Evolutionary conservation across 805 yeast species (phyloP).

Genomic region (Kluyveromyces aestuarii): DNA sequence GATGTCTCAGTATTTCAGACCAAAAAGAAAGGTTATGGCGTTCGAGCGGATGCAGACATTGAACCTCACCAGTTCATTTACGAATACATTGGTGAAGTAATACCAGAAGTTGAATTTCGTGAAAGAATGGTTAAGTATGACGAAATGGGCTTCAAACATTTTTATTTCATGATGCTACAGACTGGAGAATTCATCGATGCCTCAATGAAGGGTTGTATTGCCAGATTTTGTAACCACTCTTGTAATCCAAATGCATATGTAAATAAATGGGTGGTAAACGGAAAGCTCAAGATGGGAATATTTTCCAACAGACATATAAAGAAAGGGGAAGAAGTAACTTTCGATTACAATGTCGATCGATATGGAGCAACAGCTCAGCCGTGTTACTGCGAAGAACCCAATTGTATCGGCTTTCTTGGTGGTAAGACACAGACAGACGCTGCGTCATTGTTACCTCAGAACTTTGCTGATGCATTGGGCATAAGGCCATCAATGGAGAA

Average conservation of each 20-base stretch:
- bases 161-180: constrained; percentile 93
- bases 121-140: constrained; percentile 70
- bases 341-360: constrained; percentile 81
- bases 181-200: constrained; percentile 93
- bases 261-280: constrained; percentile 95
- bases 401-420: constrained; percentile 89
- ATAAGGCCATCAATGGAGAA: constrained; percentile 60
- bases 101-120: constrained; percentile 69
- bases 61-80: constrained; percentile 64
- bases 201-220: constrained; percentile 77
- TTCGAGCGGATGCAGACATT: constrained; percentile 57
- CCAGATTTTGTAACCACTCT: constrained; percentile 90
- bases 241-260: constrained; percentile 93
- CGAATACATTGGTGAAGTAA: constrained; percentile 92
- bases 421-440: constrained; percentile 96
- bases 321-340: constrained; percentile 81
- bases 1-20: constrained; percentile 75
- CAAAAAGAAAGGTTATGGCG: constrained; percentile 81
- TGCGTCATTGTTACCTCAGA: constrained; percentile 73
- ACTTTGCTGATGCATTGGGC: constrained; percentile 78
- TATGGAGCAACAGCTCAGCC: constrained; percentile 93
- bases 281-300: constrained; percentile 86
- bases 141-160: constrained; percentile 59
- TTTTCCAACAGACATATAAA: constrained; percentile 69
- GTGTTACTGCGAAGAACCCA: constrained; percentile 88